A percentile compares a stretch with the other conserved stretches of the same genome.
Conservation (phyloP, 306 rosid genomes). For the Quercus dentata region DNA sequence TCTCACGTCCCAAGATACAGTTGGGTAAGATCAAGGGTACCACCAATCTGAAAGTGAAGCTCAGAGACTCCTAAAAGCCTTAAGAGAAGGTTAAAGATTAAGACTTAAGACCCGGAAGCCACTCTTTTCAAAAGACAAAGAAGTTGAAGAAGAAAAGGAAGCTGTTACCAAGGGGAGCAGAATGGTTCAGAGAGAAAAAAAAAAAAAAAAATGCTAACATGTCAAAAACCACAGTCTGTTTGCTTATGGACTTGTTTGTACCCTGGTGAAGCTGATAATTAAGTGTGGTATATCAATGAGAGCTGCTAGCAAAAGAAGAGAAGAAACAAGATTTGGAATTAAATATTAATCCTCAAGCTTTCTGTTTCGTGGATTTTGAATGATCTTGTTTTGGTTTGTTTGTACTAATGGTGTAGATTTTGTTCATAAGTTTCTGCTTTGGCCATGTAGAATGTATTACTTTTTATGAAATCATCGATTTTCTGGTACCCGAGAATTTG, state of each 20-base stretch:
- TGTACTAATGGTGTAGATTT: background rate
- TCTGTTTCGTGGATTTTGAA: background rate
- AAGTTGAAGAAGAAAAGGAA: conserved; percentile 15
- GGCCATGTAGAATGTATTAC: background rate
- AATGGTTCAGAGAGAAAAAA: conserved; percentile 5
- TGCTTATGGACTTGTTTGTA: conserved; percentile 87
- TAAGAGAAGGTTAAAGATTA: conserved; percentile 38
- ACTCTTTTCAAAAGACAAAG: conserved; percentile 30
- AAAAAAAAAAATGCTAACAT: background rate
- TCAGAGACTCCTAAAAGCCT: conserved; percentile 32
- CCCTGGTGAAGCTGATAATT: conserved; percentile 44
- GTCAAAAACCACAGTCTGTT: conserved; percentile 62
- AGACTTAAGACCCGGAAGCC: conserved; percentile 21
- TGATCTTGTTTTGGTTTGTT: background rate
- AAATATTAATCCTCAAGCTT: background rate
- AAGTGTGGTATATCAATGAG: too few relatives aligned
- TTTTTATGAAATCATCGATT: background rate
- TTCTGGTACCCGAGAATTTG: background rate
- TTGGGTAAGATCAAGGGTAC: accelerated
- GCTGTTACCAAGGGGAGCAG: conserved; percentile 7
- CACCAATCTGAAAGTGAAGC: conserved; percentile 14
- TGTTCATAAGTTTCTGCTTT: background rate
- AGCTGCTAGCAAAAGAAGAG: background rate
- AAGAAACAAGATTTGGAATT: background rate
- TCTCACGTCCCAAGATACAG: too few relatives aligned